Conservation (phyloP, 2,329 filamentous ascomycete species). For the Fusarium sp. region DNA sequence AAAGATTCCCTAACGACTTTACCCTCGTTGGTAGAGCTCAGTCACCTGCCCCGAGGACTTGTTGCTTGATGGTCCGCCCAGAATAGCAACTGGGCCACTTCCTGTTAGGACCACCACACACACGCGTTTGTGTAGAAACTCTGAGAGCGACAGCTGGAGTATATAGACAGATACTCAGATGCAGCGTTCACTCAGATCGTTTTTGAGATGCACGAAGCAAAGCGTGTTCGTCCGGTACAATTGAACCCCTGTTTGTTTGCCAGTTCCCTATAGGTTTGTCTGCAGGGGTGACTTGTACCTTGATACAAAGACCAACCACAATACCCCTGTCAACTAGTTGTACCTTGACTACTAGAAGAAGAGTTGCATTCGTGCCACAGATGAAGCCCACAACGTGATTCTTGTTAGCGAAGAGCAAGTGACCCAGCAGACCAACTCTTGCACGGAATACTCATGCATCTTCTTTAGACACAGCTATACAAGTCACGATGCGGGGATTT, state of each 20-base stretch:
- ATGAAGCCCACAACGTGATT: neutral
- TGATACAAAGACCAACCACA: too few species aligned
- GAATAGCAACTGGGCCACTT: neutral
- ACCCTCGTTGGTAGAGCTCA: neutral
- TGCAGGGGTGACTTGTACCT: too few species aligned
- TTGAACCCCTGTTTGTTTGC: too few species aligned
- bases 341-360: neutral
- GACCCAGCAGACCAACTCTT: neutral
- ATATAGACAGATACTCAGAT: neutral
- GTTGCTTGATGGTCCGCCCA: neutral
- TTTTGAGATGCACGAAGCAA: neutral
- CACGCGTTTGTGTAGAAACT: neutral
- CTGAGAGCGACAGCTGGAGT: neutral
- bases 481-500: too few species aligned
- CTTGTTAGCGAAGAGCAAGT: neutral
- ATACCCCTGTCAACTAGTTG: neutral
- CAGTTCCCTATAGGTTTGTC: too few species aligned
- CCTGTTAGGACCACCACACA: neutral
- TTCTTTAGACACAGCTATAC: too few species aligned
- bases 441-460: too few species aligned
- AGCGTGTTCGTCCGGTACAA: neutral
- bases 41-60: neutral
- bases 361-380: neutral
- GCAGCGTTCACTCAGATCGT: neutral
- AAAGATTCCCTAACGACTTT: neutral